Conservation (phyloP, 345 rosid species). For the Camelina sativa region DNA sequence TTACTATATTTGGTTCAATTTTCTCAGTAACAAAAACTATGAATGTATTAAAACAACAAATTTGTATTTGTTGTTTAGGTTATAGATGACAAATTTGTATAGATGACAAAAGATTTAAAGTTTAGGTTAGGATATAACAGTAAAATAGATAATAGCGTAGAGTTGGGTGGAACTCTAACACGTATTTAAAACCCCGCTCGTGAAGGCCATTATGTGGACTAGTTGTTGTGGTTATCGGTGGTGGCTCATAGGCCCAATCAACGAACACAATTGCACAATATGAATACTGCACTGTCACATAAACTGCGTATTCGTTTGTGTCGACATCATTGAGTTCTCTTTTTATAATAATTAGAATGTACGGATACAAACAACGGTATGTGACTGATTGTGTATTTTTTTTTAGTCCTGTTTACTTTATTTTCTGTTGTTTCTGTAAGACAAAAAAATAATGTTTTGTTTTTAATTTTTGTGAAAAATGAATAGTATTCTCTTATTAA, state of each 20-base stretch:
- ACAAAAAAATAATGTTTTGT: background rate
- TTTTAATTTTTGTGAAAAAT: background rate
- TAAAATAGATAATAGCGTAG: background rate
- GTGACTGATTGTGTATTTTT: slow-evolving; percentile 6
- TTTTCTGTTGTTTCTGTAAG: background rate
- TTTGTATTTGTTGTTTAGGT: too few relatives aligned
- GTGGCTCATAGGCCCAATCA: slow-evolving; percentile 22
- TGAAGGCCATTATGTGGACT: slow-evolving; percentile 20
- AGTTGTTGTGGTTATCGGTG: background rate
- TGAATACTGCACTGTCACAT: background rate
- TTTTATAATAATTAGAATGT: background rate
- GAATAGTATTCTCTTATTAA: background rate
- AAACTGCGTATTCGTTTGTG: slow-evolving; percentile 15
- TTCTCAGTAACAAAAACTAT: background rate
- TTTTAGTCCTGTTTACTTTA: background rate
- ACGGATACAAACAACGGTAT: slow-evolving; percentile 26
- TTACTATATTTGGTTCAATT: background rate
- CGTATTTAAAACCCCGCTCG: background rate
- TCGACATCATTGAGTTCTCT: slow-evolving; percentile 25
- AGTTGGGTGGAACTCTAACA: slow-evolving; percentile 5
- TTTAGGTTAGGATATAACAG: background rate
- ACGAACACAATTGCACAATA: background rate
- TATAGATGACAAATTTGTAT: too few relatives aligned
- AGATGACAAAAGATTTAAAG: background rate
- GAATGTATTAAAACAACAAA: too few relatives aligned